Base-by-base conservation (phyloP, 192 early-diverging fungal genomes). In the Pecoramyces ruminantium region DNA sequence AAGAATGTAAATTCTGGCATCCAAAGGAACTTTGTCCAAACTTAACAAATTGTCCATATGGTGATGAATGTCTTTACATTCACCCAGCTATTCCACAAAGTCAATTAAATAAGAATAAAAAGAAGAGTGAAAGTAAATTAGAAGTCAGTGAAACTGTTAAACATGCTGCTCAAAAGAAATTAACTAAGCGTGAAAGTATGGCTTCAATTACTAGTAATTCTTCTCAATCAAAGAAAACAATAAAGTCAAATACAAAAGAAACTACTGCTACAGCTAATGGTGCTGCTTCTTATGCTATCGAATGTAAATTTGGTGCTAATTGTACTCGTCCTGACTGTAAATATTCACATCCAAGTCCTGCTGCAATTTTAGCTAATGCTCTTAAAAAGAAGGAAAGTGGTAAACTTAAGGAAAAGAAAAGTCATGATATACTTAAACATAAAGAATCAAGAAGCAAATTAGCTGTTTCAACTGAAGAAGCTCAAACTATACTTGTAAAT, bases 321-420 rank as follows among this genome's bases (percentile, higher is more conserved):
- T 87, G 86, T 77, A 83, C 86, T 4, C 80, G 82, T 29, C 78
- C 84, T 29, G 84, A 85, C 16, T 87, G 85, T 78, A 78, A 30
- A 12, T 87, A 82, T 82, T 80, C 77, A 25, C 86, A 87, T 82
- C 84, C 84, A n/a, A 86, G 81, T 18, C 84, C 84, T n/a, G 84
- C 85, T 81, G 84, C 80, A 30, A 39, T 84, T 80, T 51, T 51
- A 51, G 42, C 42, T 21, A 21, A 17, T 21, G 42, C 17, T 21
- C 42, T 51, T 51, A 51, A 51, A 51, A 51, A 21, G 42, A 51
- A 51, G 18, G 42, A 51, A 17, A 51, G 42, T 21, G 16, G 16
- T 4, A 21, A 17, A 51, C 16, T 51, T 15, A 40, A 40, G 39
- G 39, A 40, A 40, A 40, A 40, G 39, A 40, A 40, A 13, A 40